Conservation (phyloP, 768 basidiomycete species). For the Ramaria sp. region DNA sequence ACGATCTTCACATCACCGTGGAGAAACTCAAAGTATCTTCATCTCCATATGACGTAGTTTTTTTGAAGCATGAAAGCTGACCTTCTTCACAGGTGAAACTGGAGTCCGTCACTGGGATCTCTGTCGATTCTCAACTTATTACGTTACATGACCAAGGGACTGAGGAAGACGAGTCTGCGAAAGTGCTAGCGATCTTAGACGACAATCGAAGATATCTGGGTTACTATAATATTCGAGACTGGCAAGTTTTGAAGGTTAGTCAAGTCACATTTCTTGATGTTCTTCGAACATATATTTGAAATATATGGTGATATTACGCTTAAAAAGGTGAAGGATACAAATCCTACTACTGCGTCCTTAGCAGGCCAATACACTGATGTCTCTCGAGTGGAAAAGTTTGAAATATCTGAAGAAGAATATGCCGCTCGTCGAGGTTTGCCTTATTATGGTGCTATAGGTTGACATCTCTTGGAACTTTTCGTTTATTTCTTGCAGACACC, state of each 20-base stretch:
- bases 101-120: constrained; percentile 86
- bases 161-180: constrained; percentile 22
- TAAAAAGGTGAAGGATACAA: constrained; percentile 55
- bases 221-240: constrained; percentile 63
- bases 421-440: constrained; percentile 59
- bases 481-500: constrained; percentile 48
- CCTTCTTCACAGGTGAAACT: constrained; percentile 51
- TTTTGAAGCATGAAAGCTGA: neutral
- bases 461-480: neutral
- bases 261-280: neutral
- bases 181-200: constrained; percentile 41
- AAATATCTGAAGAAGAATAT: constrained; percentile 74
- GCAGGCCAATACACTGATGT: constrained; percentile 82
- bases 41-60: neutral
- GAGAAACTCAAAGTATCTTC: constrained; percentile 66
- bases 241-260: constrained; percentile 69
- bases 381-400: constrained; percentile 86
- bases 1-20: constrained; percentile 66
- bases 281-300: neutral
- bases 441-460: neutral
- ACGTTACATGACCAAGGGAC: constrained; percentile 48
- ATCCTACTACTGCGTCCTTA: constrained; percentile 56
- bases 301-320: neutral
- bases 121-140: constrained; percentile 59
- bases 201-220: constrained; percentile 63